Evolutionary conservation across 108 stramenopile genomes (phyloP), one percentile per base, ranked within the genome.

Genomic region (Nitzschia sp.): DNA sequence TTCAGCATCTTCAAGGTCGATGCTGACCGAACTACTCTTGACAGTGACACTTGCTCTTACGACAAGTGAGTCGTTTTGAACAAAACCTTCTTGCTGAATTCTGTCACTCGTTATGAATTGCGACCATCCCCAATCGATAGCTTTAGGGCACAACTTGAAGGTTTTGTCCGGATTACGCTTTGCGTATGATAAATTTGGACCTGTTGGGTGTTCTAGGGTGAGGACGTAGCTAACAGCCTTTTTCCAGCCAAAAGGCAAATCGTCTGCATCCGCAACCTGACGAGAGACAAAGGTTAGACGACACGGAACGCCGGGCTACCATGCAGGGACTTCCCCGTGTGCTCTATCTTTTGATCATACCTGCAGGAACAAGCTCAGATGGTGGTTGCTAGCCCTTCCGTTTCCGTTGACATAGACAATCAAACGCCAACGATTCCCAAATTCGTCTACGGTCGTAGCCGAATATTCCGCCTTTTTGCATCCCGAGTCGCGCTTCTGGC

Each of bases 381-480:
- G 94, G 69, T 95, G 89, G 70, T 95, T 95, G 75, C 68, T 72
- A 4, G 94, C 91, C 49, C 89, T 68, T 70, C 94, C 94, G 56
- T 95, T 95, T 2, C 94, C 91, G 66, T 95, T 95, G 62, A 95
- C 90, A 72, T 95, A 95, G 18, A 95, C 78, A 35, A 95, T 95
- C 35, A 95, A 78, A 24, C 94, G 80, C 94, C 94, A 95, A 54
- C 82, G 82, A 59, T 95, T 95, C 11, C 94, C 94, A 58, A 75
- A 73, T n/a, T 87, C 81, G 66, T 95, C 94, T 34, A 85, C 78
- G 33, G 85, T 92, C 17, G 81, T 91, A 32, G 70, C 64, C 2
- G 86, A 88, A 60, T 95, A 95, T 72, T 95, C 94, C 4, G 94
- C 94, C 66, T 95, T 95, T 66, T 95, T 95, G 61, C 94, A 95